Percentiles rank a stretch among this genome's conserved stretches.
Evolutionary conservation across 2,329 filamentous ascomycete genomes (phyloP).

Genomic region (Sporothrix protearum): DNA sequence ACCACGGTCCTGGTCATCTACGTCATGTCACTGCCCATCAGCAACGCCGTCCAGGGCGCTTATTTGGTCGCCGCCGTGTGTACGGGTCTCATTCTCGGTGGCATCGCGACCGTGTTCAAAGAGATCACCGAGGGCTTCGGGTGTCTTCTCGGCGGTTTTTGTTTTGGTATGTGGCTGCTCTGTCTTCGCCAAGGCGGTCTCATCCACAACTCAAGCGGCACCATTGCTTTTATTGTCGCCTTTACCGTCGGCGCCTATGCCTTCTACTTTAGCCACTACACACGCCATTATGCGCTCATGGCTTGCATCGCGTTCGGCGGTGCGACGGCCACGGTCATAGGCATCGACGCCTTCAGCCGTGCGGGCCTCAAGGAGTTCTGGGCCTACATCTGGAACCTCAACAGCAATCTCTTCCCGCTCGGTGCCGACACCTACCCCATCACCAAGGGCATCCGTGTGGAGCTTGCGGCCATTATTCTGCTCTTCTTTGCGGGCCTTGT

Average conservation of each 20-base stretch:
- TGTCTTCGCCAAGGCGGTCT: slow-evolving; percentile 73
- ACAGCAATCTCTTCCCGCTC: slow-evolving; percentile 74
- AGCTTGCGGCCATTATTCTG: slow-evolving; percentile 73
- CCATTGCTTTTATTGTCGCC: slow-evolving; percentile 69
- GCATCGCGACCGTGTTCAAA: slow-evolving; percentile 69
- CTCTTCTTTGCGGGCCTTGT: slow-evolving; percentile 71
- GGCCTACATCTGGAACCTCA: slow-evolving; percentile 85
- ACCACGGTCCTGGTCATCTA: slow-evolving; percentile 83
- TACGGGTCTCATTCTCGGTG: slow-evolving; percentile 71
- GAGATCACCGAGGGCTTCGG: slow-evolving; percentile 80
- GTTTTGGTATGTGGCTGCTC: slow-evolving; percentile 85
- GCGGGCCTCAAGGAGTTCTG: slow-evolving; percentile 96
- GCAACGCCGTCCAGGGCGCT: slow-evolving; percentile 73
- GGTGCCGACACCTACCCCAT: slow-evolving; percentile 75
- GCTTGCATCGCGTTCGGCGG: slow-evolving; percentile 74
- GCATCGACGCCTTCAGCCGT: slow-evolving; percentile 84
- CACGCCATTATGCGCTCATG: slow-evolving; percentile 74
- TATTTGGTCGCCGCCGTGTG: slow-evolving; percentile 77
- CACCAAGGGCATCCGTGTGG: slow-evolving; percentile 80
- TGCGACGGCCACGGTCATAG: slow-evolving; percentile 72
- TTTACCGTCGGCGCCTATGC: slow-evolving; percentile 66
- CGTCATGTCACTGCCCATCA: slow-evolving; percentile 76
- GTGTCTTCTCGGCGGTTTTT: slow-evolving; percentile 83
- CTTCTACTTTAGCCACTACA: slow-evolving; percentile 76
- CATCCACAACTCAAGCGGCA: slow-evolving; percentile 58